A percentile compares a stretch with the other conserved stretches of the same genome.
Evolutionary conservation across 2,329 filamentous ascomycete species (phyloP).

Genomic region (Pseudocercospora cruenta): DNA sequence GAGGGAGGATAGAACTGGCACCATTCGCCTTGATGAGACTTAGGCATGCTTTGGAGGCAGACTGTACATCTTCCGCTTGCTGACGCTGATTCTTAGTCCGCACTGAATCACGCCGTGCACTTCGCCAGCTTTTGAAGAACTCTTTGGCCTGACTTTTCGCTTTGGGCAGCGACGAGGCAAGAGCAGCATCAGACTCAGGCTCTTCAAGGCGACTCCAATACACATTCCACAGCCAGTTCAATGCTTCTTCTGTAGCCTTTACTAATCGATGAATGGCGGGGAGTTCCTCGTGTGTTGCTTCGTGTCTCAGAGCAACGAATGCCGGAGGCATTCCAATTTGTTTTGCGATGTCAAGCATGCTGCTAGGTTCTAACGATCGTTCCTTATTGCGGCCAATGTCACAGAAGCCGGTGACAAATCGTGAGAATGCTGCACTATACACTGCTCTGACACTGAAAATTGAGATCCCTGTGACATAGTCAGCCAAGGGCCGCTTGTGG

Average conservation of each 20-base stretch:
- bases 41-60: conserved; percentile 18
- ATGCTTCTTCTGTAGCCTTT: conserved; percentile 67
- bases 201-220: conserved; percentile 70
- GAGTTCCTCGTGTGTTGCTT: conserved; percentile 86
- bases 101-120: conserved; percentile 34
- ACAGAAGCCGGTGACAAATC: conserved; percentile 77
- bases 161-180: conserved; percentile 37
- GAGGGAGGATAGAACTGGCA: conserved; percentile 5
- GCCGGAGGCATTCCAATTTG: conserved; percentile 71
- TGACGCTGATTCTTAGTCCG: conserved; percentile 38
- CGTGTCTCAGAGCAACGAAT: conserved; percentile 87
- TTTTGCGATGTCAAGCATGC: conserved; percentile 73
- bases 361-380: conserved; percentile 61
- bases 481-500: background rate
- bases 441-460: conserved; percentile 67
- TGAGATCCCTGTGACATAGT: conserved; percentile 41
- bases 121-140: conserved; percentile 32
- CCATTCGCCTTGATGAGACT: conserved; percentile 15
- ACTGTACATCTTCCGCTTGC: conserved; percentile 14
- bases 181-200: conserved; percentile 28
- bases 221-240: conserved; percentile 85
- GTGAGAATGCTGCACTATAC: conserved; percentile 70
- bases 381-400: conserved; percentile 71
- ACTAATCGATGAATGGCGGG: conserved; percentile 75
- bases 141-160: conserved; percentile 37